A percentile compares a stretch with the other conserved stretches of the same genome.
Evolutionary conservation across 1,139 yeast genomes (phyloP).

Genomic region (Sugiyamaella grinbergsii): DNA sequence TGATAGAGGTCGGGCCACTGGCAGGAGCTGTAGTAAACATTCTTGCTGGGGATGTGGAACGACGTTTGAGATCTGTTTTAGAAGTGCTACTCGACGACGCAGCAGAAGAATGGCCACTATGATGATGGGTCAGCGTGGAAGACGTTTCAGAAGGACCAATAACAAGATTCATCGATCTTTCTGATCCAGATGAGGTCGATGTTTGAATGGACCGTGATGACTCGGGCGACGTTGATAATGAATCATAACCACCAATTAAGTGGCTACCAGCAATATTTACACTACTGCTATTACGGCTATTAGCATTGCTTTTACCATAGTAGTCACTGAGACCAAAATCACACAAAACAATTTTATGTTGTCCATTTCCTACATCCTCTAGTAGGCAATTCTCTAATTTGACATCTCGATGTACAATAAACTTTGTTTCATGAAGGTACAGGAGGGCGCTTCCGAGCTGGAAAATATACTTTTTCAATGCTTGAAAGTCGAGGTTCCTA

Average conservation of each 20-base stretch:
- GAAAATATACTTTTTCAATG: conserved; percentile 44
- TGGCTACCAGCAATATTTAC: conserved; percentile 10
- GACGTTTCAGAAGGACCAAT: conserved; percentile 39
- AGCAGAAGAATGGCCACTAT: conserved; percentile 13
- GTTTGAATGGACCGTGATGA: conserved; percentile 14
- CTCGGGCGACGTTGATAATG: conserved; percentile 3
- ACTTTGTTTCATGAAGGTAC: conserved; percentile 69
- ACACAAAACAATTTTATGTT: conserved; percentile 50
- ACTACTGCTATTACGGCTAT: conserved; percentile 8
- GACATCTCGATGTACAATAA: conserved; percentile 82
- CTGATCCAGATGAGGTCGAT: conserved; percentile 17
- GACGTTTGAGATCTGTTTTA: conserved; percentile 1
- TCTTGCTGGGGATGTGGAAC: conserved; percentile 7
- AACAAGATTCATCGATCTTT: conserved; percentile 22
- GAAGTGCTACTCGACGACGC: conserved; percentile 7
- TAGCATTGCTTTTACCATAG: conserved; percentile 35
- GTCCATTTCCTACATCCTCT: conserved; percentile 43
- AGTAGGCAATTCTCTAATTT: conserved; percentile 83
- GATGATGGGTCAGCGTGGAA: conserved; percentile 33
- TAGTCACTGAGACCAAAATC: conserved; percentile 83
- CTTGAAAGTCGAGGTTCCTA: conserved; percentile 21
- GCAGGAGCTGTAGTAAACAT: conserved; percentile 10
- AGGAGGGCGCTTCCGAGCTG: conserved; percentile 65
- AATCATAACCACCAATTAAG: background rate
- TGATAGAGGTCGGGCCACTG: conserved; percentile 14